These are phyloP conservation scores for Achaetomium macrosporum DNA, from an alignment of 2,329 filamentous ascomycete species.

Conservation along the genomic window DNA sequence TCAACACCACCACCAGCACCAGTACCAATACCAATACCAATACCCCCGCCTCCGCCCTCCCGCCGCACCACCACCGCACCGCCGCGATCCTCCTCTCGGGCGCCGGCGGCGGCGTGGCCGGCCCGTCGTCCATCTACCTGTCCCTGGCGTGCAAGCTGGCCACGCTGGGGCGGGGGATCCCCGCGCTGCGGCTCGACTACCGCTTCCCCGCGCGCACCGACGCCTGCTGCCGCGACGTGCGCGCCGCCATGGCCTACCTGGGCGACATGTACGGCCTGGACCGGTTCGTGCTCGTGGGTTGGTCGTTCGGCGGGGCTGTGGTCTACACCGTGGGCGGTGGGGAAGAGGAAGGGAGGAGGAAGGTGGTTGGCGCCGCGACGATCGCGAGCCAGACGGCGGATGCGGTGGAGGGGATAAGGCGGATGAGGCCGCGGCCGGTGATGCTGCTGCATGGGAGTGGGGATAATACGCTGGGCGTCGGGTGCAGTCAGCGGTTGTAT, in stretches of 20 bases:
- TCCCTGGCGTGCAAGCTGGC: constrained; percentile 37
- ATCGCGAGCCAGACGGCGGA: constrained; percentile 36
- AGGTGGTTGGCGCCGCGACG: constrained; percentile 32
- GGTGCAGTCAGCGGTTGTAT: constrained; percentile 33
- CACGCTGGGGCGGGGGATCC: constrained; percentile 30
- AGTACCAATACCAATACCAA: constrained; percentile 31
- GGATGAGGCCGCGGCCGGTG: constrained; percentile 31
- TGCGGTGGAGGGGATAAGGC: constrained; percentile 28
- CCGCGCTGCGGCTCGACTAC: constrained; percentile 37
- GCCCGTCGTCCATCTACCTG: constrained; percentile 35
- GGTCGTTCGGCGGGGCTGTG: constrained; percentile 38
- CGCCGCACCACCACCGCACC: constrained; percentile 16
- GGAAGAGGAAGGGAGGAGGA: no score
- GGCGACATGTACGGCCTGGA: constrained; percentile 26
- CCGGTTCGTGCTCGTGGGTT: constrained; percentile 37
- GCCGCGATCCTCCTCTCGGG: constrained; percentile 25
- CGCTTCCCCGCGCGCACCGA: constrained; percentile 22
- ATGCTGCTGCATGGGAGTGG: constrained; percentile 36
- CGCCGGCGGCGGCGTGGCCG: constrained; percentile 14
- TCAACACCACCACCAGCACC: constrained; percentile 1
- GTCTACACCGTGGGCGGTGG: constrained; percentile 34
- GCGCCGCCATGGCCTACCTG: constrained; percentile 33
- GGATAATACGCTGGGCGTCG: constrained; percentile 31
- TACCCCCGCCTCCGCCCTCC: neutral
- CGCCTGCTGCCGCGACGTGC: constrained; percentile 33